Evolutionary conservation across 2,329 filamentous ascomycete species (phyloP).

Genomic region (Cladosporium sphaerospermum): DNA sequence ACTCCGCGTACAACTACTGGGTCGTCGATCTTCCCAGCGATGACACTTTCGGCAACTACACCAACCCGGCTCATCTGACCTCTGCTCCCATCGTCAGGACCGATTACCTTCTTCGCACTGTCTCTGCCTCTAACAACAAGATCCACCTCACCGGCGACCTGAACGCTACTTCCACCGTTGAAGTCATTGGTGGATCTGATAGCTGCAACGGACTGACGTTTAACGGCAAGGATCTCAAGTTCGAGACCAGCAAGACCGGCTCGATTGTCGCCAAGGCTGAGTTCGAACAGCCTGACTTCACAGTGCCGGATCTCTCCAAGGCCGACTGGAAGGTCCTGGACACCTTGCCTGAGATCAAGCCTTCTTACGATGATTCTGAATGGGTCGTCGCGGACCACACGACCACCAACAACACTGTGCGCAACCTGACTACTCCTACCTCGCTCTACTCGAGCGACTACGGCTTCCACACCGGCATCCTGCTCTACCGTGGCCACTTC

Average conservation of each 20-base stretch:
- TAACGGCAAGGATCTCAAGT: slow-evolving; percentile 46
- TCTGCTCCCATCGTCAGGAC: slow-evolving; percentile 54
- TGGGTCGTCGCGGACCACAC: slow-evolving; percentile 58
- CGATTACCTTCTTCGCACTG: slow-evolving; percentile 59
- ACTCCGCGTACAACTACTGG: slow-evolving; percentile 65
- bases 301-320: slow-evolving; percentile 51
- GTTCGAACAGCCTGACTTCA: slow-evolving; percentile 46
- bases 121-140: slow-evolving; percentile 47
- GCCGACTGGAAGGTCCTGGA: slow-evolving; percentile 65
- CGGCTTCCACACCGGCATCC: slow-evolving; percentile 62
- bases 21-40: slow-evolving; percentile 48
- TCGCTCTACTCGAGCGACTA: slow-evolving; percentile 65
- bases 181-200: slow-evolving; percentile 58
- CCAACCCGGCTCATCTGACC: slow-evolving; percentile 29
- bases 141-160: slow-evolving; percentile 64
- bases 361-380: slow-evolving; percentile 59
- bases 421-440: slow-evolving; percentile 54
- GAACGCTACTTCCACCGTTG: slow-evolving; percentile 61
- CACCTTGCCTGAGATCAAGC: slow-evolving; percentile 61
- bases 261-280: slow-evolving; percentile 46
- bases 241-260: slow-evolving; percentile 42
- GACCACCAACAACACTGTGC: slow-evolving; percentile 55
- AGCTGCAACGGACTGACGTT: slow-evolving; percentile 52
- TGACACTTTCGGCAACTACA: slow-evolving; percentile 26
- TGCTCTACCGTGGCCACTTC: slow-evolving; percentile 67